Evolutionary conservation across 768 basidiomycete species (phyloP), one percentile per base, ranked within the genome.

Genomic region (Tulasnella sp.): DNA sequence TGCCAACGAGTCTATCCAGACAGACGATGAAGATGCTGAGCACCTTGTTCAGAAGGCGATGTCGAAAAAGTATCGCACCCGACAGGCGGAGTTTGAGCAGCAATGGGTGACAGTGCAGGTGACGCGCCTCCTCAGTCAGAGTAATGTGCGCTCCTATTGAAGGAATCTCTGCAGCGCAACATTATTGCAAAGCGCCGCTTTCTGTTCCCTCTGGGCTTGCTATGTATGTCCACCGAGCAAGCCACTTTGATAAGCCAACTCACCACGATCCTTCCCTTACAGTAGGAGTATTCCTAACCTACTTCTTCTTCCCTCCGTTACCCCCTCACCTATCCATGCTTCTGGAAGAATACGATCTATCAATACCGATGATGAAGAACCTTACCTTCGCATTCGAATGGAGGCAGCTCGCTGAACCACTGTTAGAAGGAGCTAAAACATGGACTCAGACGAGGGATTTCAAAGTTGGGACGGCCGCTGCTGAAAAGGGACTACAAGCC

Each of bases 341-440:
- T 32, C 87, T 93, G 83, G 89, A 90, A 81, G 88, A 91, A 81
- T 92, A 92, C 79, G 92, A 93, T 74, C 83, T 94, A 23, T 87
- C 87, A 35, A 82, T 94, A 57, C 89, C 90, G 4, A 89, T 87
- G 74, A 84, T 93, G 46, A 67, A 67, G 61, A 76, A 75, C 74
- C 69, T 79, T 16, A 55, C 75, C 15, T 77, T 93, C 13, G 92
- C 93, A 83, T 80, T 85, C 32, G 93, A 94, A 83, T 94, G 93
- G 92, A 86, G 86, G 51, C 86, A 89, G 74, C 83, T 94, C 7
- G 87, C 89, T 72, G 89, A 86, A 81, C 91, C 86, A 79, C 91
- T 95, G 13, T 92, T 93, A 0, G 93, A 94, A 80, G 84, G 92
- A 0, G 94, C 93, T 91, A 93, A 93, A 83, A 87, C 93, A 81